Evolutionary conservation across 2,329 filamentous ascomycete species (phyloP), one percentile per base, ranked within the genome.

Genomic region (Calonectria henricotiae): DNA sequence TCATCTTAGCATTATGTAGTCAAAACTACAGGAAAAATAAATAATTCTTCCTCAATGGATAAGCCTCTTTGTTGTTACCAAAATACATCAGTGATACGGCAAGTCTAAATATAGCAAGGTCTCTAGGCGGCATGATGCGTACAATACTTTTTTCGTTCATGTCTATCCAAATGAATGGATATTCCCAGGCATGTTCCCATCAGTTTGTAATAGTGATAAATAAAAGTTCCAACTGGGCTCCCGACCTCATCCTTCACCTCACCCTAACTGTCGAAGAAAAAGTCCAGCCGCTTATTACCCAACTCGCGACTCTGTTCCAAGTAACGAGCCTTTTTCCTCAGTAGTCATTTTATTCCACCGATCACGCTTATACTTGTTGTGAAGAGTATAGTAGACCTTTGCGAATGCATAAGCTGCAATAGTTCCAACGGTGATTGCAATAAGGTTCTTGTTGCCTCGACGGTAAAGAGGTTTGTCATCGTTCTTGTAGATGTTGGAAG

Each of bases 401-500:
- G 65, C 51, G 5, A 71, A 58, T 12, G 54, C 49, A 32, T 71
- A 71, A 0, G 39, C 61, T 3, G 5, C 32, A 13, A 71, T 71
- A 4, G 60, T 62, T 13, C 7, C 65, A 2, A 65, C 61, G 0
- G 61, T 62, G 37, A 71, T 71, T 0, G 61, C 65, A 15, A 68
- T 62, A 1, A 71, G 44, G n/a, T 68, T 39, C 25, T 65, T 71
- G 39, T 71, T 71, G n/a, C 69, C 65, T 1, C 69, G 65, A 6
- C 43, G 65, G 15, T 71, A 71, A 17, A 32, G 37, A 4, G 65
- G 69, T 44, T 68, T 71, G 49, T 68, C 69, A 47, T 71, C 69
- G 2, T 65, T 46, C 9, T 51, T 25, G 30, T 71, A 71, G 12
- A 71, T 71, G 13, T 71, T 71, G 17, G 68, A 67, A 15, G 58